Evolutionary conservation across 305 asterid genomes (phyloP).

Genomic region (Withania somnifera): DNA sequence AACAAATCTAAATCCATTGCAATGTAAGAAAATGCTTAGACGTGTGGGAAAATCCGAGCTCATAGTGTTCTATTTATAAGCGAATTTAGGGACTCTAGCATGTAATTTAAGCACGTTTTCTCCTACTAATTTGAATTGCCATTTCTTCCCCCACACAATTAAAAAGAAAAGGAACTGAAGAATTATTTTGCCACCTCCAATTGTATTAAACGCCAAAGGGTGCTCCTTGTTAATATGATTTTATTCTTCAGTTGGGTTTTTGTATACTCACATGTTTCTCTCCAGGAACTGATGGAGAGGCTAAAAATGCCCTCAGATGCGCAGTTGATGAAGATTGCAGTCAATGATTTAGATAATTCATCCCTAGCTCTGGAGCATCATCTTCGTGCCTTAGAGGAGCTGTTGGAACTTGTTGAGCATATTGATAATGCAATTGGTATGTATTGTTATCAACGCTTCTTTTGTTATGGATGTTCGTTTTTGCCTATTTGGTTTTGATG

Average conservation of each 20-base stretch:
- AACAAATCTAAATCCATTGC: background rate
- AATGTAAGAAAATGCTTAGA: background rate
- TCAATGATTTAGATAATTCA: slow-evolving; percentile 54
- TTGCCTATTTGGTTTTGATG: background rate
- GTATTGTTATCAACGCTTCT: background rate
- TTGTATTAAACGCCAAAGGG: background rate
- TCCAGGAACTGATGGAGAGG: slow-evolving; percentile 65
- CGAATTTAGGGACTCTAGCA: background rate
- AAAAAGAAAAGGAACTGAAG: background rate
- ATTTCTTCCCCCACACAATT: background rate
- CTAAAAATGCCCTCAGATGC: slow-evolving; percentile 73
- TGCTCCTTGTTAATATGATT: background rate
- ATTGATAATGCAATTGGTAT: slow-evolving; percentile 80
- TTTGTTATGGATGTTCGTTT: background rate
- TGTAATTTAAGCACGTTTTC: background rate
- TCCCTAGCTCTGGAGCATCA: slow-evolving; percentile 51
- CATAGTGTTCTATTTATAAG: background rate
- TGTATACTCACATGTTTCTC: slow-evolving; percentile 1
- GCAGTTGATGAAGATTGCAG: slow-evolving; percentile 59
- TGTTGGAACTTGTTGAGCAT: slow-evolving; percentile 74
- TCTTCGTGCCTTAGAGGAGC: slow-evolving; percentile 64
- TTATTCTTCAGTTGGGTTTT: background rate
- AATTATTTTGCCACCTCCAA: background rate
- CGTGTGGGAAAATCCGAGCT: background rate
- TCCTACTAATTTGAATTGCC: background rate